phyloP scores from a whole-genome alignment of 2,329 filamentous ascomycete genomes.

The Colletotrichum euphorbiae region DNA sequence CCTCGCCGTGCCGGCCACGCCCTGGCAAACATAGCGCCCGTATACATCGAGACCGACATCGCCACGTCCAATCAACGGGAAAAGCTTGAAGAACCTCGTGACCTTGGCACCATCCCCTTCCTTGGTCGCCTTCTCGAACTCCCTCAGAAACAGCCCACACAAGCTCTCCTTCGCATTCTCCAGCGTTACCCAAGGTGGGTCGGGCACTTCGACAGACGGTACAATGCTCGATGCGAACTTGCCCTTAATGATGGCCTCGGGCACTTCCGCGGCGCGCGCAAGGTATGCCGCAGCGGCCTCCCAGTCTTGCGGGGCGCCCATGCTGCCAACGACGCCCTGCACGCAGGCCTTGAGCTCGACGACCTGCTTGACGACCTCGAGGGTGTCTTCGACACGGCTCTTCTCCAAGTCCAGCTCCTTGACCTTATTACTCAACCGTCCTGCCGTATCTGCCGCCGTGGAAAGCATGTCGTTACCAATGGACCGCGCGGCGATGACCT shows the following conservation, averaged over 20 bases:
- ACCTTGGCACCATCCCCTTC: slow-evolving; percentile 91
- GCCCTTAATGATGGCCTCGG: slow-evolving; percentile 82
- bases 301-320: slow-evolving; percentile 99
- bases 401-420: slow-evolving; percentile 92
- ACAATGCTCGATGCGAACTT: slow-evolving; percentile 93
- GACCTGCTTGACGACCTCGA: slow-evolving; percentile 94
- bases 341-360: slow-evolving; percentile 97
- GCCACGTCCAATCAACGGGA: slow-evolving; percentile 89
- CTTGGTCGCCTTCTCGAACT: slow-evolving; percentile 91
- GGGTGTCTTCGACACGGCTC: slow-evolving; percentile 87
- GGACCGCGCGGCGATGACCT: slow-evolving; percentile 83
- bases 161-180: slow-evolving; percentile 89
- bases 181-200: slow-evolving; percentile 87
- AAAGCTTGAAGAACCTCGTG: slow-evolving; percentile 97
- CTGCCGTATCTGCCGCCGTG: slow-evolving; percentile 85
- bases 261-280: slow-evolving; percentile 83
- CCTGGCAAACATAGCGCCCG: slow-evolving; percentile 94
- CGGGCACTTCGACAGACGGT: slow-evolving; percentile 94
- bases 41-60: slow-evolving; percentile 95
- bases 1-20: slow-evolving; percentile 86
- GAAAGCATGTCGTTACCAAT: slow-evolving; percentile 94
- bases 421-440: slow-evolving; percentile 86
- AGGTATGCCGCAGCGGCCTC: slow-evolving; percentile 94
- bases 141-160: slow-evolving; percentile 89
- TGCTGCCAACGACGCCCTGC: slow-evolving; percentile 91